Percentiles rank a stretch among this genome's conserved stretches.
These are phyloP conservation scores for Chaetoceros muelleri DNA, from an alignment of 108 stramenopile genomes.

Conservation along the genomic window DNA sequence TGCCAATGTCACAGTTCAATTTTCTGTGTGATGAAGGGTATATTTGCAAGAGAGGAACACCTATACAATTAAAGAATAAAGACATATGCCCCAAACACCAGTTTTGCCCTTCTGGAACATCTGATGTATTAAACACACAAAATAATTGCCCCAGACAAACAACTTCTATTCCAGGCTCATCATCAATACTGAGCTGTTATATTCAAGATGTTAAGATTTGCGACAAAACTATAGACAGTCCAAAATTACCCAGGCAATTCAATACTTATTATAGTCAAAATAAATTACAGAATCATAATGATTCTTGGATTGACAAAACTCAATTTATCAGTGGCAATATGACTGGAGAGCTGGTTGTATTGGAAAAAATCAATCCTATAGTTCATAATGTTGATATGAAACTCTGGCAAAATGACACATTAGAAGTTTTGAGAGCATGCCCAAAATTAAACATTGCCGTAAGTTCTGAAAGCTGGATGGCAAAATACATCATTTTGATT, in stretches of 20 bases:
- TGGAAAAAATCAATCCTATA: not conserved
- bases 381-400: no score
- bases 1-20: conserved; percentile 34
- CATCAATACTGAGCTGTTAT: conserved; percentile 29
- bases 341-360: not conserved
- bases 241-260: conserved; percentile 39
- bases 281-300: no score
- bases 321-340: not conserved
- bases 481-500: conserved; percentile 31
- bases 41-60: conserved; percentile 53
- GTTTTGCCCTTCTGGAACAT: conserved; percentile 57
- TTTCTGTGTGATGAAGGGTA: conserved; percentile 38
- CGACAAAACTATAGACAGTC: conserved; percentile 59
- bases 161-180: conserved; percentile 28
- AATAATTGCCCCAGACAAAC: conserved; percentile 59
- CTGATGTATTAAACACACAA: conserved; percentile 16
- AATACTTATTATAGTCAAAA: no score
- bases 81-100: conserved; percentile 61
- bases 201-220: conserved; percentile 55
- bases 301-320: no score
- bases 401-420: conserved; percentile 72
- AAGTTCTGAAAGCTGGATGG: conserved; percentile 1
- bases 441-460: conserved; percentile 31
- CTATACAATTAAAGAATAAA: conserved; percentile 22
- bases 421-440: conserved; percentile 63